Evolutionary conservation across 441 rosid species (phyloP), one percentile per base, ranked within the genome.

Genomic region (Euphorbia corollata): DNA sequence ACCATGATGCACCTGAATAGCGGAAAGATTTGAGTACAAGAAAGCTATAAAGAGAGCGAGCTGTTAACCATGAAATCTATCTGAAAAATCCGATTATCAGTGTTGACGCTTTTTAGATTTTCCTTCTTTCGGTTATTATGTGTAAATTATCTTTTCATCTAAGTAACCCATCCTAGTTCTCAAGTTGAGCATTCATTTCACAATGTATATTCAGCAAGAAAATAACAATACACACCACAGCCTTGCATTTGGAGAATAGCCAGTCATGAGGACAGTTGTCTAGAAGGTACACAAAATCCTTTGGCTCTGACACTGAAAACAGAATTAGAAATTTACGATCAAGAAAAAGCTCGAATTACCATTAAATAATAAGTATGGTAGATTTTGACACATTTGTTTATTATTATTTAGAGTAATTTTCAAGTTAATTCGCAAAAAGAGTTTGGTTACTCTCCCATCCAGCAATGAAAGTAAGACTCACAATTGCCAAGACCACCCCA

Each of bases 401-500:
- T 38, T 48, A 48, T 48, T 48, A 3, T 48, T 16, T 48, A 2
- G n/a, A n/a, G n/a, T n/a, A n/a, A n/a, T n/a, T n/a, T n/a, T 48
- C 16, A 48, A 7, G 3, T 7, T 13, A 3, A 48, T 3, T 18
- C 22, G 15, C 19, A 53, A 6, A 8, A 19, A 53, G 24, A 18
- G 48, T 51, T 64, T 11, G 36, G n/a, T 11, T 48, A 11, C 2
- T 38, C 34, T 32, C 50, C 1, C 48, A 51, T 18, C 19, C 13
- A 13, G 24, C 63, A 34, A 76, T 39, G 24, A 18, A 39, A 74
- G 47, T 27, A 18, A 27, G 67, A 83, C 96, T 71, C 80, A 92
- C 98, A 77, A 73, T 86, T 73, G 69, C 98, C 98, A 72, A 92
- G 92, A 70, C 97, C 98, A 73, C 98, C 98, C 98, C 98, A 92